Evolutionary conservation across 345 rosid genomes (phyloP), one percentile per base, ranked within the genome.

Genomic region (Aethionema arabicum): DNA sequence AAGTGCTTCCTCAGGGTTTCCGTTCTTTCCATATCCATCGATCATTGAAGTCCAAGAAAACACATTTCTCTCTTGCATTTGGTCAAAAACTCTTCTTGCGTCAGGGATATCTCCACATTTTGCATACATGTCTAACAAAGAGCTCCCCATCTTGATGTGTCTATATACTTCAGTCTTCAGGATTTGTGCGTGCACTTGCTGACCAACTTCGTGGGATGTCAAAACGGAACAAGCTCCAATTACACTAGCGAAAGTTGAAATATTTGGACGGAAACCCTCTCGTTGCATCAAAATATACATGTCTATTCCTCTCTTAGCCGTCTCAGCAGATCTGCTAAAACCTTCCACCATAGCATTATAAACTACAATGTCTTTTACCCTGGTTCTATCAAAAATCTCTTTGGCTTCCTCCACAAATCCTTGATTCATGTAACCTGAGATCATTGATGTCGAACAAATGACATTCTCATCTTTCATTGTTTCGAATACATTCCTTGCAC

Each of bases 271-370:
- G 50, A 82, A 92, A 49, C 69, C 77, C 7, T 47, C 65, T 59
- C 85, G 56, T 40, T 89, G 95, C 95, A 87, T 81, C 27, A 65
- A 85, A 14, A 85, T 66, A 56, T 82, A 92, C 65, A 80, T 55
- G 68, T 75, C 74, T 35, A 87, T 62, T 2, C 91, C 81, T 77
- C 72, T 81, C 60, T 43, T 46, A 49, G 83, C 85, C 13, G 85
- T 82, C 59, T 74, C 86, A 33, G 43, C 66, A 4, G 79, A 80
- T 56, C 73, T 83, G 63, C 98, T 92, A 30, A 83, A 92, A 40
- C 93, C 96, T 85, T 92, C 98, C 33, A 92, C 82, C 95, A 87
- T 85, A 36, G 96, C 91, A 80, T 92, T 92, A 68, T 78, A 92
- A 59, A 87, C 96, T 4, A 92, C 96, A 10, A 82, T 32, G 69